Conservation (phyloP, 1,139 yeast species). For the Pichia sorboxylosa region DNA sequence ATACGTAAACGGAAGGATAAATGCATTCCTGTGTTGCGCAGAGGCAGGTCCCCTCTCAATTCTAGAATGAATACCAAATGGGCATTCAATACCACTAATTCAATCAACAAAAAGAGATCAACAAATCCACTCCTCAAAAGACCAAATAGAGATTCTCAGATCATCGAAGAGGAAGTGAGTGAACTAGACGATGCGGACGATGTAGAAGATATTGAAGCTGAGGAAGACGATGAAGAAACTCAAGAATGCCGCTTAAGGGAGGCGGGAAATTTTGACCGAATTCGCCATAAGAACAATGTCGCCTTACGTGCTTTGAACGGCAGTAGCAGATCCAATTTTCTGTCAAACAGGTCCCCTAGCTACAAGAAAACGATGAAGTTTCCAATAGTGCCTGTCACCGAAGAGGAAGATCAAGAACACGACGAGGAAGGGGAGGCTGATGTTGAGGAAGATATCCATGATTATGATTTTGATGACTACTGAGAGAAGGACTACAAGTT, state of each 20-base stretch:
- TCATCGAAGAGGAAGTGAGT: conserved; percentile 26
- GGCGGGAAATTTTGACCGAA: too few relatives aligned
- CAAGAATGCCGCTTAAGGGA: too few relatives aligned
- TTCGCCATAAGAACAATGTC: not conserved
- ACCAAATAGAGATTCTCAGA: conserved; percentile 16
- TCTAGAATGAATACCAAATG: conserved; percentile 21
- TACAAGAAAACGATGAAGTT: conserved; percentile 4
- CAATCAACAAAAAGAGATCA: conserved; percentile 16
- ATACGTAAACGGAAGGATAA: conserved; percentile 5
- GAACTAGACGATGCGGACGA: conserved; percentile 14
- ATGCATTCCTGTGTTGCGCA: conserved; percentile 25
- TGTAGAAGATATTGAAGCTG: conserved; percentile 10
- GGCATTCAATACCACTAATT: conserved; percentile 13
- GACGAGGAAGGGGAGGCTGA: conserved; percentile 1
- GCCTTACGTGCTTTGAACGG: not conserved
- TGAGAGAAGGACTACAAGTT: too few relatives aligned
- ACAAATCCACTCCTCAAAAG: too few relatives aligned
- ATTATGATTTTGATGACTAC: conserved; percentile 8
- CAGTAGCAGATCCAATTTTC: not conserved
- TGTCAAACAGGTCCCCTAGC: too few relatives aligned
- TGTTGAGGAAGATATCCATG: conserved; percentile 8
- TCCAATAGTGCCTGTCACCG: conserved; percentile 7
- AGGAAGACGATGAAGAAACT: conserved; percentile 1
- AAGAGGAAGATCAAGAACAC: conserved; percentile 8
- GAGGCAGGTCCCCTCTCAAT: conserved; percentile 29